phyloP scores from a whole-genome alignment of 176 grass and related monocot species.

The Carex myosuroides region DNA sequence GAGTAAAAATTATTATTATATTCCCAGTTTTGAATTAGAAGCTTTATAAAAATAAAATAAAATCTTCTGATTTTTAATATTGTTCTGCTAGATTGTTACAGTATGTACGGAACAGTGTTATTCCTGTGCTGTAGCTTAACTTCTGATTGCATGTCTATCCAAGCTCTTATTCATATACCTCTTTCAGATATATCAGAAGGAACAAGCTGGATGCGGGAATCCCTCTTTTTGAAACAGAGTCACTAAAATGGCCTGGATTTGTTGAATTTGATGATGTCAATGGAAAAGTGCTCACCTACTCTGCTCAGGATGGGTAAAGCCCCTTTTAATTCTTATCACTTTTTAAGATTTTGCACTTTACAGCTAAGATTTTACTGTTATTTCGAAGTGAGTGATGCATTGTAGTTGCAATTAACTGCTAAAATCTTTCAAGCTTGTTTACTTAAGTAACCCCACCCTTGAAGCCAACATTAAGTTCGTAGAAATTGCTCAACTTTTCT shows the following conservation, averaged over 20 bases:
- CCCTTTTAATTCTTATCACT: not conserved
- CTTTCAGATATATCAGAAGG: constrained; percentile 77
- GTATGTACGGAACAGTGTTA: not conserved
- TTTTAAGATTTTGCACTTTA: not conserved
- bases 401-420: not conserved
- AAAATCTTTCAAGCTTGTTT: not conserved
- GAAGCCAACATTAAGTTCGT: not conserved
- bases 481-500: not conserved
- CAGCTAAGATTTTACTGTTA: not conserved
- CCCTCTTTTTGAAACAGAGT: constrained; percentile 82
- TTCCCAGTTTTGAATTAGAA: not conserved
- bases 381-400: not conserved
- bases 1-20: constrained; percentile 52
- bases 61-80: not conserved
- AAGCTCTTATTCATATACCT: constrained; percentile 19
- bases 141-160: not conserved
- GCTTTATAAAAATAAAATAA: not conserved
- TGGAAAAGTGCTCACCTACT: constrained; percentile 87
- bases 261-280: constrained; percentile 98
- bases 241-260: constrained; percentile 97
- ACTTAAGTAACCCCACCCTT: no score
- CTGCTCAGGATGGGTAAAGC: constrained; percentile 78
- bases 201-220: constrained; percentile 79
- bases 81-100: not conserved
- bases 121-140: not conserved